A percentile compares a stretch with the other conserved stretches of the same genome.
These are phyloP conservation scores for Melaleuca alternifolia DNA, from an alignment of 345 rosid species.

Conservation along the genomic window DNA sequence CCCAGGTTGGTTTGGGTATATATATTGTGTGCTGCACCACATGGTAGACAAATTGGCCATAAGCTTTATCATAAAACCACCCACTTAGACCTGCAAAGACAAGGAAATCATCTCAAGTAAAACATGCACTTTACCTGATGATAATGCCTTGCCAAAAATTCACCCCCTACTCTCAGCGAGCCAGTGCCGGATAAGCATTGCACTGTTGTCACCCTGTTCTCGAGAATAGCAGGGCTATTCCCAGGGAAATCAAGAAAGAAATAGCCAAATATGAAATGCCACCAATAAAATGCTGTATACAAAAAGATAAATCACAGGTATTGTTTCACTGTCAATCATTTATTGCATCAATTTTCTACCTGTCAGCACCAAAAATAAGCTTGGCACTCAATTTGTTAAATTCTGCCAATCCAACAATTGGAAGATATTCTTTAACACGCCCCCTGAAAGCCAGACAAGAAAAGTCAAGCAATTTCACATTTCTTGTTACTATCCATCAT, in stretches of 20 bases:
- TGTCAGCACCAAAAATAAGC: conserved; percentile 69
- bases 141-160: conserved; percentile 75
- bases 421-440: conserved; percentile 74
- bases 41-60: not conserved
- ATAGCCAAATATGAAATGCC: not conserved
- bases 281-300: not conserved
- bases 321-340: not conserved
- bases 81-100: not conserved
- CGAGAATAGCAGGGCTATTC: conserved; percentile 63
- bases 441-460: conserved; percentile 27
- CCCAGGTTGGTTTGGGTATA: conserved; percentile 86
- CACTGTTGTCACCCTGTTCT: conserved; percentile 71
- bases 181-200: conserved; percentile 98
- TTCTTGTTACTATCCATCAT: not conserved
- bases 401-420: conserved; percentile 72
- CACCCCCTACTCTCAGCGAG: conserved; percentile 92
- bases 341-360: conserved; percentile 18
- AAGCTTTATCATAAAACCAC: not conserved
- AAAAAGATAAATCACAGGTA: not conserved
- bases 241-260: not conserved
- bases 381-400: conserved; percentile 83
- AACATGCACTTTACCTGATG: conserved; percentile 32
- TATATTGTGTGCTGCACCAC: conserved; percentile 47
- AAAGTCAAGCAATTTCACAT: not conserved
- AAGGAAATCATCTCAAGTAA: not conserved